Conservation (phyloP, 768 basidiomycete species). For the Tephrocybe sp. region DNA sequence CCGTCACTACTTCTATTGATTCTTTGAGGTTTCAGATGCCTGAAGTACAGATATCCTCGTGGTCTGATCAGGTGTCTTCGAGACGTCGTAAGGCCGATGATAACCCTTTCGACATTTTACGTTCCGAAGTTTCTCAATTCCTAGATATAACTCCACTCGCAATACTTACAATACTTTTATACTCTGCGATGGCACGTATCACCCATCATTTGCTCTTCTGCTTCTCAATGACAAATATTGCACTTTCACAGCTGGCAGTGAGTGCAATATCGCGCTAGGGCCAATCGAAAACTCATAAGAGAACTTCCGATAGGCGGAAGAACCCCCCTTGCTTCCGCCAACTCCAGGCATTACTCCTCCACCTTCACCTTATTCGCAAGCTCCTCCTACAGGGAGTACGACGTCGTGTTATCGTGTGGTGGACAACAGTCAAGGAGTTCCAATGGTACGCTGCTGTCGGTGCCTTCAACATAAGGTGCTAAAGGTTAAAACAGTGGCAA, state of each 20-base stretch:
- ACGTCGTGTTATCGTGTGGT: constrained; percentile 1
- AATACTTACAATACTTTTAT: no score
- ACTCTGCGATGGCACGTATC: neutral
- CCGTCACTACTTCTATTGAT: no score
- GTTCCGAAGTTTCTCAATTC: no score
- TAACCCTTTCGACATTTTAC: no score
- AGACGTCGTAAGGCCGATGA: no score
- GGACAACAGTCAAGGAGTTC: neutral
- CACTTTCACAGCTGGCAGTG: neutral
- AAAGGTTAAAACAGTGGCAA: neutral
- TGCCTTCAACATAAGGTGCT: neutral
- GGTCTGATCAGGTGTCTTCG: no score
- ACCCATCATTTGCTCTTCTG: neutral
- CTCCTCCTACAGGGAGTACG: neutral
- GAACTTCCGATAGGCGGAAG: neutral
- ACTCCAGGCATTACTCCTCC: constrained; percentile 1
- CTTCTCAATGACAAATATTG: neutral
- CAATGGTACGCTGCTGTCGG: neutral
- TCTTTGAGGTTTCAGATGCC: no score
- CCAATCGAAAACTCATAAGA: neutral
- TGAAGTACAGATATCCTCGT: no score
- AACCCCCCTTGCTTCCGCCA: neutral
- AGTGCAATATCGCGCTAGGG: neutral
- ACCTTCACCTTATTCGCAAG: neutral
- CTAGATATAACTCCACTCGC: no score